Base-by-base conservation (phyloP, 345 rosid species). In the Syzygium aqueum region DNA sequence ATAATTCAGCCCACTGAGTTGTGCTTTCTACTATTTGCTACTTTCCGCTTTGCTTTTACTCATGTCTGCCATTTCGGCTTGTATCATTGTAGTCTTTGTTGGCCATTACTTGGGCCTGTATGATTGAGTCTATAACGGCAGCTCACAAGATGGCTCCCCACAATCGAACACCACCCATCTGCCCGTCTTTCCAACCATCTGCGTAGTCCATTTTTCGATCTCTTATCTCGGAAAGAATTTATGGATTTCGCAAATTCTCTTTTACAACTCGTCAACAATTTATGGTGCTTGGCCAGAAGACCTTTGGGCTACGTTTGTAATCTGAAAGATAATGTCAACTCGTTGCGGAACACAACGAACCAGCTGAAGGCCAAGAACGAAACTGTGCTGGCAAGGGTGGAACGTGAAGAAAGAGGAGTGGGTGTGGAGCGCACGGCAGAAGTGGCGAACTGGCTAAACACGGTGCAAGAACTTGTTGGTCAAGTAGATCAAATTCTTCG, bases 181-280 rank as follows among this genome's bases (percentile, higher is more conserved):
- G n/a, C n/a, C n/a, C n/a, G n/a, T n/a, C n/a, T n/a, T n/a, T n/a
- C n/a, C n/a, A n/a, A n/a, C n/a, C n/a, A n/a, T n/a, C n/a, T n/a
- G n/a, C n/a, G n/a, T n/a, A n/a, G n/a, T n/a, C n/a, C n/a, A n/a
- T n/a, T 25, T 57, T 25, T 57, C 14, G 63, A 25, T 25, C 63
- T 25, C 63, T 57, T 15, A 2, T 11, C 63, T 57, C 28, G 11
- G 59, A 54, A 21, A 54, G 11, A 54, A 54, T 54, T 27, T 7
- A 54, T 54, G 59, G 59, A 54, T 3, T 22, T 3, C n/a, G 61
- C 61, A 0, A 56, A 0, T 3, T 0, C n/a, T 56, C 63, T 56
- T 0, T 56, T 11, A 56, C 0, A 23, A 1, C 63, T 56, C 63
- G 51, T 56, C 63, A 56, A 23, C 3, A 0, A 2, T 0, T 56